Conservation (phyloP, 768 basidiomycete species). For the Asterophora lycoperdoides region DNA sequence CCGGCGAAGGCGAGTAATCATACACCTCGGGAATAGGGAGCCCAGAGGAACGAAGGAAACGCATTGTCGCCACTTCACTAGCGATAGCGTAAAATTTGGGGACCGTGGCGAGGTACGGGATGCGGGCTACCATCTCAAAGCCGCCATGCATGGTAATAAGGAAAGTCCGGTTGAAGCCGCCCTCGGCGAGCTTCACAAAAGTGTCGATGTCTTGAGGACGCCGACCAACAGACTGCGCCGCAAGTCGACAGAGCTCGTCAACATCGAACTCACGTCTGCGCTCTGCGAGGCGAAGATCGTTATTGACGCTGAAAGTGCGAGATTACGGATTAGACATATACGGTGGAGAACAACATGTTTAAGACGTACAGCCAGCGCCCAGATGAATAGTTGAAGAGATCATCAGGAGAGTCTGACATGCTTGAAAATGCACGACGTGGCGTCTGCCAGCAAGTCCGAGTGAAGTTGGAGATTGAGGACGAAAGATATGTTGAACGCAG, state of each 20-base stretch:
- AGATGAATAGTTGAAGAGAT: slow-evolving; percentile 40
- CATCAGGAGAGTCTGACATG: slow-evolving; percentile 16
- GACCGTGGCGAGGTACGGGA: slow-evolving; percentile 34
- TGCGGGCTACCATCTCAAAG: slow-evolving; percentile 32
- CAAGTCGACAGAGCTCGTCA: slow-evolving; percentile 35
- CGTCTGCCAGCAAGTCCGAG: slow-evolving; percentile 19
- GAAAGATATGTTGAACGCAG: slow-evolving; percentile 19
- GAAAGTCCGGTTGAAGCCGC: slow-evolving; percentile 36
- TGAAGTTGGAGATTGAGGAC: slow-evolving; percentile 21
- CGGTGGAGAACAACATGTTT: slow-evolving; percentile 23
- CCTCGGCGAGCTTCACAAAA: slow-evolving; percentile 40
- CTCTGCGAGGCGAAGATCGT: slow-evolving; percentile 43
- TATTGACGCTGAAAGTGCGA: slow-evolving; percentile 32
- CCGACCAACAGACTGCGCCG: slow-evolving; percentile 37
- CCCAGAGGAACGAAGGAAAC: slow-evolving; percentile 32
- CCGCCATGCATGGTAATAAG: slow-evolving; percentile 28
- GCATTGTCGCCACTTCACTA: slow-evolving; percentile 46
- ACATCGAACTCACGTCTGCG: slow-evolving; percentile 37
- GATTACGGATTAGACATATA: slow-evolving; percentile 27
- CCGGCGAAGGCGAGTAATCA: slow-evolving; percentile 35
- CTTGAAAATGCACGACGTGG: slow-evolving; percentile 31
- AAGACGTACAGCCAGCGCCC: slow-evolving; percentile 41
- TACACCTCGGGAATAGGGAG: slow-evolving; percentile 40
- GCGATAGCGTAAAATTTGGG: slow-evolving; percentile 38
- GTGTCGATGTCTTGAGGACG: slow-evolving; percentile 33